Conservation (phyloP, 176 grass and related monocot genomes). For the Zizania latifolia region DNA sequence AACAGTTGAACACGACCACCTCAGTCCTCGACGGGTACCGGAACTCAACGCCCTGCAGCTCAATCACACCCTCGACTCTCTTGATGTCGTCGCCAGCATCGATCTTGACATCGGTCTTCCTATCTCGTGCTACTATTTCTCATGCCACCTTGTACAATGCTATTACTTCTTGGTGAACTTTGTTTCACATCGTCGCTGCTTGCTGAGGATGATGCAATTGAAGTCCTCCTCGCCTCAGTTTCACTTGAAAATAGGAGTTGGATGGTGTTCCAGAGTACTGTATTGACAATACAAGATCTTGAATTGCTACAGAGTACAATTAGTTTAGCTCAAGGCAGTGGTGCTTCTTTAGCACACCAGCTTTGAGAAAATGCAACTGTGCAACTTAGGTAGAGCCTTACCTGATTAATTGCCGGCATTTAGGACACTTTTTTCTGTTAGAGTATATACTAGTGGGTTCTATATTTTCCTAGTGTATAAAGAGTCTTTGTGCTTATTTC, state of each 20-base stretch:
- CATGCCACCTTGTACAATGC: conserved; percentile 2
- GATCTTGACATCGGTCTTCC: conserved; percentile 59
- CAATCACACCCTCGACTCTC: conserved; percentile 60
- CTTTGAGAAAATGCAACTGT: neutral
- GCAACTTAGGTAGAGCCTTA: neutral
- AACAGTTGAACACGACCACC: conserved; percentile 64
- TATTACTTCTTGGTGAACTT: conserved; percentile 13
- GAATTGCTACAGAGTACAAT: conserved; percentile 52
- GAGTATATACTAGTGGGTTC: too few relatives aligned
- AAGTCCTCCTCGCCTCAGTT: conserved; percentile 56
- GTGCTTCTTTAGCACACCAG: neutral
- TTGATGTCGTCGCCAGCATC: conserved; percentile 57
- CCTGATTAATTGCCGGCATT: conserved; percentile 88
- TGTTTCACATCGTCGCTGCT: neutral
- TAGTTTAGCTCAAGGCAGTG: neutral
- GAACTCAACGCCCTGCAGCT: conserved; percentile 68
- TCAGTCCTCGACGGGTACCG: conserved; percentile 72
- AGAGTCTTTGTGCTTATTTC: too few relatives aligned
- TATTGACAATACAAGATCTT: conserved; percentile 80
- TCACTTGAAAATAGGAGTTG: conserved; percentile 83
- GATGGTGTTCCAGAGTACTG: conserved; percentile 92
- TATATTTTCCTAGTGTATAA: too few relatives aligned
- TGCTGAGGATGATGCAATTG: conserved; percentile 12
- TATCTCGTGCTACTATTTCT: conserved; percentile 45
- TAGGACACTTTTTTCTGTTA: conserved; percentile 80